These are phyloP conservation scores for Venturia effusa DNA, from an alignment of 2,329 filamentous ascomycete species.

Conservation along the genomic window DNA sequence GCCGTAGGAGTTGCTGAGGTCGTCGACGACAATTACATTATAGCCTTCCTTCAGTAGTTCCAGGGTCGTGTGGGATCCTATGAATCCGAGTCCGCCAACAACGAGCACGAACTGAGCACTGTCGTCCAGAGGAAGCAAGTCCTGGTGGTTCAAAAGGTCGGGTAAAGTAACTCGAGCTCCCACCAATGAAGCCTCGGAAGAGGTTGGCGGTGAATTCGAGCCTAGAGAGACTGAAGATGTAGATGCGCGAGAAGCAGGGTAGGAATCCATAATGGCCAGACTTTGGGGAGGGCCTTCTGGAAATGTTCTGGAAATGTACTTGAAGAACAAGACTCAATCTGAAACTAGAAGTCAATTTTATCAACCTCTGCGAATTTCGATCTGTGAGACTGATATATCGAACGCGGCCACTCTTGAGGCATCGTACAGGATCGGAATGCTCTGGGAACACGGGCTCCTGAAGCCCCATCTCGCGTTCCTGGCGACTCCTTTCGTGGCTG, in stretches of 20 bases:
- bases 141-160: background rate
- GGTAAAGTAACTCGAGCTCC: background rate
- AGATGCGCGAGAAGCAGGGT: background rate
- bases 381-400: background rate
- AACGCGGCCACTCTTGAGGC: background rate
- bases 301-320: background rate
- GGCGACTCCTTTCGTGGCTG: background rate
- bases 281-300: too few relatives aligned
- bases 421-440: background rate
- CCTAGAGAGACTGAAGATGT: background rate
- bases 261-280: background rate
- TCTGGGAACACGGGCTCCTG: background rate
- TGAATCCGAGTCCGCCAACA: conserved; percentile 44
- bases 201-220: background rate
- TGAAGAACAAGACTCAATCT: background rate
- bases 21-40: conserved; percentile 39
- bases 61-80: conserved; percentile 45
- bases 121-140: background rate
- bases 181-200: background rate
- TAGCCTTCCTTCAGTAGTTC: conserved; percentile 44
- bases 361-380: background rate
- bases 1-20: conserved; percentile 35
- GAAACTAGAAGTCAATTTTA: background rate
- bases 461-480: background rate
- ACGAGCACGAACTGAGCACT: conserved; percentile 37